Evolutionary conservation across 495 filamentous ascomycete species (phyloP), one percentile per base, ranked within the genome.

Genomic region (Amorphotheca resinae): DNA sequence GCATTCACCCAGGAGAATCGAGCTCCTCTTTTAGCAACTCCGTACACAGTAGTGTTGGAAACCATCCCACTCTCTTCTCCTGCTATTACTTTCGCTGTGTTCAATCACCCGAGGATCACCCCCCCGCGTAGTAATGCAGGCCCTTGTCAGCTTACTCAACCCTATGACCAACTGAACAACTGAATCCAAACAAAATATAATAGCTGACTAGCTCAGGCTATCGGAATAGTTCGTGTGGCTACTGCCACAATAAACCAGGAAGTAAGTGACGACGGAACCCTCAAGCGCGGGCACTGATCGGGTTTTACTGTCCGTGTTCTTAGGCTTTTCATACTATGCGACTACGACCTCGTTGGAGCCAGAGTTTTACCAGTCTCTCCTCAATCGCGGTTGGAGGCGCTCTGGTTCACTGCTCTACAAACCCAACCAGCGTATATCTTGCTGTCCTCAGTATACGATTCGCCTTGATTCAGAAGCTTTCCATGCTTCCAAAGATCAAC

Each of bases 381-480:
- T 95, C 42, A 77, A 94, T 63, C 76, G 84, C 43, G 88, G 87
- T 49, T 98, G 88, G 88, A 77, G 91, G 62, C 73, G 91, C 64
- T 95, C 77, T 40, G 72, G 62, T 7, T 75, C 68, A n/a, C 66
- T 89, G n/a, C 73, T 95, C 50, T 98, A 98, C 67, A 86, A 91
- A 51, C 91, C 86, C 42, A 86, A 96, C 60, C 74, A 80, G 53
- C 71, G 64, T 34, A 64, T 77, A 42, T 84, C 86, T 43, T 98
- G 91, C 56, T 98, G 91, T 57, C 86, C 87, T n/a, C 86, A 94
- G 49, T 95, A 96, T 59, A 93, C 87, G 1, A 78, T 96, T 49
- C 79, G 91, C 41, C 69, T 95, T 35, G 79, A 89, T 56, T 81
- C 79, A 4, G 59, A 68, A 9, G 64, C 66, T 28, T 91, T 84